phyloP scores from a whole-genome alignment of 176 grass and related monocot species.

The Carex littledalei region DNA sequence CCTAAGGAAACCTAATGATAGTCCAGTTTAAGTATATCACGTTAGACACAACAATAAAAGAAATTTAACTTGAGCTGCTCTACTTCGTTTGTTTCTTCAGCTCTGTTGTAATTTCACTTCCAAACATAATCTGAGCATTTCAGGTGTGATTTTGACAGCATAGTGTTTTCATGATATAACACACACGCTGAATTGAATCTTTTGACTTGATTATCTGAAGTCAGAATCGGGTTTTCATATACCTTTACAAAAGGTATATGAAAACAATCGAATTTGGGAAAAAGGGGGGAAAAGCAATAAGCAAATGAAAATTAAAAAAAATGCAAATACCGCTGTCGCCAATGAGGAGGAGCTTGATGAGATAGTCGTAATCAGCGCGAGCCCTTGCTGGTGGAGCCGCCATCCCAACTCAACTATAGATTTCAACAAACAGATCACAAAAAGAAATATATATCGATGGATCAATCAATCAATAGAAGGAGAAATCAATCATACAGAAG shows the following conservation, averaged over 20 bases:
- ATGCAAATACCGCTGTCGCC: constrained; percentile 20
- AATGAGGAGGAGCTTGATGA: constrained; percentile 32
- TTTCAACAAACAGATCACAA: background rate
- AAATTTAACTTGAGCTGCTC: background rate
- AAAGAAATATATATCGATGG: background rate
- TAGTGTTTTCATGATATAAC: background rate
- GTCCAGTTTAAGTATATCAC: background rate
- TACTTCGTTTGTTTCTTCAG: background rate
- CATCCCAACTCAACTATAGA: constrained; percentile 9
- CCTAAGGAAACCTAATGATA: background rate
- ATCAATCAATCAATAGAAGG: background rate
- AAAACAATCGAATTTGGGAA: background rate
- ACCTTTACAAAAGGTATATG: background rate
- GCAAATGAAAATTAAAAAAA: background rate
- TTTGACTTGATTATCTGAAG: background rate
- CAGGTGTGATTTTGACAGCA: background rate
- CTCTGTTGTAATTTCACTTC: background rate
- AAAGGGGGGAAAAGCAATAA: background rate
- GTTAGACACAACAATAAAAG: background rate
- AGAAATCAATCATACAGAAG: background rate
- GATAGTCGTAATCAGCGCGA: constrained; percentile 30
- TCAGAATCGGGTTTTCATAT: background rate
- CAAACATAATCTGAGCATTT: background rate
- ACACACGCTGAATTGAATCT: background rate
- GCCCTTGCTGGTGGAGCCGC: constrained; percentile 25